These are phyloP conservation scores for Tricholoma hemisulphureum DNA, from an alignment of 768 basidiomycete species.

Conservation along the genomic window DNA sequence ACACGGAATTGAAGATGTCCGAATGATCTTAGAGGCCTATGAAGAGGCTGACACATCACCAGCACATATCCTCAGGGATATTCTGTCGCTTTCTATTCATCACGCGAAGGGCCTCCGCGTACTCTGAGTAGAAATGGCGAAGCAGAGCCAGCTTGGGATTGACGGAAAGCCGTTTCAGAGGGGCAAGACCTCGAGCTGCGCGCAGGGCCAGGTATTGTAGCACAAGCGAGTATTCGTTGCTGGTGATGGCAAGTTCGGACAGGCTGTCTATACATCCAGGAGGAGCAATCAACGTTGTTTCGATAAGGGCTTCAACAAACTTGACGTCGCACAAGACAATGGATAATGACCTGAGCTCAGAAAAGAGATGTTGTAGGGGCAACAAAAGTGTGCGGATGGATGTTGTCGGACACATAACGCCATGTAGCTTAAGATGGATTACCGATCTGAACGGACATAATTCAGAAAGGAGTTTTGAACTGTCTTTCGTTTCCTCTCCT, in stretches of 20 bases:
- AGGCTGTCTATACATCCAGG: conserved; percentile 3
- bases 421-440: conserved; percentile 12
- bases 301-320: conserved; percentile 12
- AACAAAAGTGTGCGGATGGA: conserved; percentile 7
- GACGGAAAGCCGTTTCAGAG: conserved; percentile 11
- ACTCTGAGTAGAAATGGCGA: conserved; percentile 10
- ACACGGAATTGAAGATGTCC: background rate
- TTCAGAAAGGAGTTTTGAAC: conserved; percentile 5
- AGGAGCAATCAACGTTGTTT: conserved; percentile 4
- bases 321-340: conserved; percentile 13
- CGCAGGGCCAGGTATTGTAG: conserved; percentile 14
- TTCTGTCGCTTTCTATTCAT: conserved; percentile 3
- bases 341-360: conserved; percentile 9
- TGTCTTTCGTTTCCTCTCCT: conserved; percentile 7
- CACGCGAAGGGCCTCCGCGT: conserved; percentile 6
- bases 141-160: conserved; percentile 15
- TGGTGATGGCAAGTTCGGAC: conserved; percentile 14
- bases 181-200: conserved; percentile 9
- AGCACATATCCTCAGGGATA: background rate
- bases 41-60: no score
- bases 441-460: conserved; percentile 10
- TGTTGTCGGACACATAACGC: conserved; percentile 16
- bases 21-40: no score
- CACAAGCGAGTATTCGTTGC: conserved; percentile 11
- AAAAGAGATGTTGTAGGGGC: conserved; percentile 10